Base-by-base conservation (phyloP, 2,329 filamentous ascomycete genomes). In the Leptodontidium sp. region DNA sequence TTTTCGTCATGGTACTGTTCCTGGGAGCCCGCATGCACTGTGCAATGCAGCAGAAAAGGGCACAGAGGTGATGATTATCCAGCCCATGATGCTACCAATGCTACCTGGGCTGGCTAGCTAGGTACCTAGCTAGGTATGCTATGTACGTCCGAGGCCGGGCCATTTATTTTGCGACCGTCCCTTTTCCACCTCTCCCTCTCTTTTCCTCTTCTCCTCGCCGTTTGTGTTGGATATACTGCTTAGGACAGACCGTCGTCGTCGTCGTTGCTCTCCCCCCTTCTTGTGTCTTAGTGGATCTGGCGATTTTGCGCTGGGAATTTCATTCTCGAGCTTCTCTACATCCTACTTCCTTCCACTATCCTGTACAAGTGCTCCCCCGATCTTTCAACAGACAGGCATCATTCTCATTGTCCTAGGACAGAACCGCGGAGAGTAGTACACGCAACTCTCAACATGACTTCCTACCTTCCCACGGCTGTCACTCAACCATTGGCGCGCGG, bases 401-500 rank as follows among this genome's bases (percentile, higher is more conserved):
- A 40, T 40, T 40, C 38, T 7, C 38, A 6, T 12, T 40, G 38
- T 40, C 38, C 5, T 11, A 40, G 5, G 38, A 15, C 35, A 50
- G 45, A 8, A 14, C 38, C 26, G 17, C 5, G 2, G 52, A 66
- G 59, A 64, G 65, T 57, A 67, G 26, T 61, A 64, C 24, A 69
- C 55, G 72, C 21, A 49, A 43, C 53, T 47, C 64, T 67, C 53
- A 62, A 52, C 59, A 80, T 80, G 78, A 65, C 75, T 49, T 80
- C 81, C 49, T 77, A 79, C 47, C 75, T 84, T 38, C 80, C 82
- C 15, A 75, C 78, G 17, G 71, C 77, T 53, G 69, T 85, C 67
- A 78, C 79, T 38, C 75, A 78, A 68, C 81, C 82, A 32, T 74
- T 84, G 21, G 79, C 79, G 32, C 78, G 77, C 57, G 79, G 81